Evolutionary conservation across 192 early-diverging fungal genomes (phyloP), one percentile per base, ranked within the genome.

Genomic region (Podila horticola): DNA sequence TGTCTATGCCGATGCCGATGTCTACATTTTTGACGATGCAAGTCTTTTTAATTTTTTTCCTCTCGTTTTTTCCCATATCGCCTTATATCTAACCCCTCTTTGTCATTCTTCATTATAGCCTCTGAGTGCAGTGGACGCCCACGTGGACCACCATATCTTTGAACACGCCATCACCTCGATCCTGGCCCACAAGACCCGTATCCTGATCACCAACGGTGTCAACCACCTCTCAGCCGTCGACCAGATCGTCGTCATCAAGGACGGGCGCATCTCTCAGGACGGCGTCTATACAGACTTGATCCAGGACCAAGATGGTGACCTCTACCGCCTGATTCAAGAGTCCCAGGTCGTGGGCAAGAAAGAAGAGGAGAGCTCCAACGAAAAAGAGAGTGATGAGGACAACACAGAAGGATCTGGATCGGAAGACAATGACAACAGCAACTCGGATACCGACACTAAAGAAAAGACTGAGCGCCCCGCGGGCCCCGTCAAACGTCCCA

Each of bases 1-100:
- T 3, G 95, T 97, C 26, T 99, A 99, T 75, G 88, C 95, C 15
- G 84, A 92, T 17, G 93, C 95, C 12, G 96, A 97, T 85, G 57
- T 81, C 15, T 81, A 81, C 34, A 81, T 81, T 60, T 57, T 81
- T 10, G 88, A 91, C 69, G 90, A 91, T 58, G 52, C 24, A 55
- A 55, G 52, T 26, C n/a, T 45, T 1, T 45, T 15, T 17, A 10
- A 34, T 3, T 45, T 45, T 45, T 45, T 0, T 45, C 4, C 15
- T 17, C 3, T 36, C 34, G 13, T 45, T 45, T 13, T 15, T 45
- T 0, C 15, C 15, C 13, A 45, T 15, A 3, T 17, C 2, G 4
- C 0, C 15, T 52, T 7, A 24, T 4, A 22, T 26, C n/a, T 24
- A 24, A 55, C 52, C 22, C 11, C 8, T 0, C n/a, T 0, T 22